A percentile compares a stretch with the other conserved stretches of the same genome.
Evolutionary conservation across 805 yeast species (phyloP).

Genomic region (Ogataea nitratoaversa): DNA sequence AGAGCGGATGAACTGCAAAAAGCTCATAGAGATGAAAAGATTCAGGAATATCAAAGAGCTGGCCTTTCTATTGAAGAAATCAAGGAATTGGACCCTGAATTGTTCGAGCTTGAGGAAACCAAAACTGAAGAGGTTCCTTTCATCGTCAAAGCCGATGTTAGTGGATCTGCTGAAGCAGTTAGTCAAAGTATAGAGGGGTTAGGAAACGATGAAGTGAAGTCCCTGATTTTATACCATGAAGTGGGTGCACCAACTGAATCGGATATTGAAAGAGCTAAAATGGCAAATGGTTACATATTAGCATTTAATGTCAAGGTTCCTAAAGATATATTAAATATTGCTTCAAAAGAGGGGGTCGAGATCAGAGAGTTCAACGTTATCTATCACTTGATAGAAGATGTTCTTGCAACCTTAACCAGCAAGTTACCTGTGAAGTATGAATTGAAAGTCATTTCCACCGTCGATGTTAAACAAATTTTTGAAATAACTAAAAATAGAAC

Average conservation of each 20-base stretch:
- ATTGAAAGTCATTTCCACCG: conserved; percentile 60
- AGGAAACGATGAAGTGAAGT: conserved; percentile 83
- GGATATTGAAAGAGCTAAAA: conserved; percentile 63
- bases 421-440: conserved; percentile 65
- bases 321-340: conserved; percentile 55
- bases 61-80: conserved; percentile 55
- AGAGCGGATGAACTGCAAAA: conserved; percentile 53
- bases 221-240: conserved; percentile 64
- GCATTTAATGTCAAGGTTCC: conserved; percentile 75
- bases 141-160: conserved; percentile 85
- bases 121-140: conserved; percentile 43
- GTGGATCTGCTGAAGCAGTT: conserved; percentile 93
- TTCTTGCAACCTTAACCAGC: conserved; percentile 57
- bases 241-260: conserved; percentile 74
- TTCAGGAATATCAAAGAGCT: conserved; percentile 53
- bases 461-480: conserved; percentile 68
- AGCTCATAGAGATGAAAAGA: conserved; percentile 46
- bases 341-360: conserved; percentile 51
- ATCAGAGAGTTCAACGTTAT: conserved; percentile 73
- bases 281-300: conserved; percentile 68
- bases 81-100: conserved; percentile 30
- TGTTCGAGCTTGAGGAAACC: conserved; percentile 29
- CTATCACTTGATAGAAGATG: conserved; percentile 83
- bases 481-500: conserved; percentile 57
- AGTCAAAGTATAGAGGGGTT: conserved; percentile 71